Evolutionary conservation across 805 yeast genomes (phyloP).

Genomic region (Yarrowia sp.): DNA sequence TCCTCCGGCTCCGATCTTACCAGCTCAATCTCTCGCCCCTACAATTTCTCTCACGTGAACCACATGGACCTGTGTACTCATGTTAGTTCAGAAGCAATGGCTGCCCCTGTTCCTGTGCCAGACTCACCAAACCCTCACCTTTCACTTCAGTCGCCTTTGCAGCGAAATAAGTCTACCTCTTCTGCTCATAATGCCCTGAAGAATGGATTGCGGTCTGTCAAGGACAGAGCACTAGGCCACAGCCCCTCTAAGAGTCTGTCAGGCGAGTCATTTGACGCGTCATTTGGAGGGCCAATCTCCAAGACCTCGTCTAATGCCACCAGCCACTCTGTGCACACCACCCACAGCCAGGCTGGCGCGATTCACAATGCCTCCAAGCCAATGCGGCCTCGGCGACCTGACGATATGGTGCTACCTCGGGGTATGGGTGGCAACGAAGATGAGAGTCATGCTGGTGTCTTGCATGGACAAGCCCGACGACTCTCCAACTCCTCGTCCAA

Average conservation of each 20-base stretch:
- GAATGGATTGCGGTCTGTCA: neutral
- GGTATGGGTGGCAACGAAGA: neutral
- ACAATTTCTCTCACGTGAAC: neutral
- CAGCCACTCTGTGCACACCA: neutral
- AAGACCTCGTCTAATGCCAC: slow-evolving; percentile 13
- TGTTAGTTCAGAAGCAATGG: neutral
- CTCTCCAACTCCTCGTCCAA: slow-evolving; percentile 22
- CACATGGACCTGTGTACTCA: neutral
- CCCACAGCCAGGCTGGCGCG: slow-evolving; percentile 1
- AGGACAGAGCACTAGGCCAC: slow-evolving; percentile 1
- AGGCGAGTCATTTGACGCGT: neutral
- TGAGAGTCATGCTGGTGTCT: neutral
- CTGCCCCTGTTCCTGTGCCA: neutral
- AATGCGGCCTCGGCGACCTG: slow-evolving; percentile 9
- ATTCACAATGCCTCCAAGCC: slow-evolving; percentile 15
- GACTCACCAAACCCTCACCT: neutral
- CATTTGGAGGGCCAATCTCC: neutral
- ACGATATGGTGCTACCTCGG: neutral
- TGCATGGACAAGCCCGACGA: neutral
- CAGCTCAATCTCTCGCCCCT: slow-evolving; percentile 7
- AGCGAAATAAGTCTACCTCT: neutral
- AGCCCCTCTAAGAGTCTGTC: neutral
- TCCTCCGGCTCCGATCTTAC: neutral
- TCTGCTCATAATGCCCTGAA: neutral
- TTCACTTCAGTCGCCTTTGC: neutral